Evolutionary conservation across 2,329 filamentous ascomycete genomes (phyloP), one percentile per base, ranked within the genome.

Genomic region (Rutstroemia sp.): DNA sequence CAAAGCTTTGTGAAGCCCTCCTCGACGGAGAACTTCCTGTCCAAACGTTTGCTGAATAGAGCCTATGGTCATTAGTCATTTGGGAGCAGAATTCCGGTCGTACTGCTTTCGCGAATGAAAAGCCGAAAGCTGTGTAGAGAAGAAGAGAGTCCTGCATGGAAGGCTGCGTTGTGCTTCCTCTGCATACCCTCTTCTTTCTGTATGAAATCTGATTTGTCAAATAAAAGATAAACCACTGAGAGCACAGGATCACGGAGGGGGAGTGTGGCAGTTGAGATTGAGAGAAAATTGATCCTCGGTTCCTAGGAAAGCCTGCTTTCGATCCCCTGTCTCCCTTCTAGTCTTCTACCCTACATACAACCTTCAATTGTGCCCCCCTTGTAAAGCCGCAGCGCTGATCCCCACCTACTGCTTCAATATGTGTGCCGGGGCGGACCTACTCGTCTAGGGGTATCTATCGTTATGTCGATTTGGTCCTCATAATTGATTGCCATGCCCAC

Each of bases 101-200:
- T 34, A 34, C 30, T 34, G 30, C 30, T 4, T 34, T 34, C 30
- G 21, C 41, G 41, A 44, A 44, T 44, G n/a, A 44, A 44, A 44
- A 12, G 21, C 41, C 18, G 41, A 21, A 18, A 18, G 19, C 21
- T 19, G 18, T 44, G 18, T 44, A 44, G 14, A 42, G 34, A 53
- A 34, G 21, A 42, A 48, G 49, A 45, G 49, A 49, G 37, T 37
- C 23, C 27, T 63, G 63, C 58, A 64, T 67, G 57, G 66, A 67
- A 67, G 63, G 60, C 63, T 67, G 65, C 64, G 64, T 58, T 58
- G 63, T 58, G 60, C 64, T 65, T 67, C 65, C 56, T 59, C 58
- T 62, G 63, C 64, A 62, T 27, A 51, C 8, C 12, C 27, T 14
- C n/a, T 42, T 23, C 10, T 34, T 34, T 34, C 12, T 34, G 30